A percentile compares a stretch with the other conserved stretches of the same genome.
Conservation (phyloP, 2,329 filamentous ascomycete genomes). For the Trichoderma brevicompactum region DNA sequence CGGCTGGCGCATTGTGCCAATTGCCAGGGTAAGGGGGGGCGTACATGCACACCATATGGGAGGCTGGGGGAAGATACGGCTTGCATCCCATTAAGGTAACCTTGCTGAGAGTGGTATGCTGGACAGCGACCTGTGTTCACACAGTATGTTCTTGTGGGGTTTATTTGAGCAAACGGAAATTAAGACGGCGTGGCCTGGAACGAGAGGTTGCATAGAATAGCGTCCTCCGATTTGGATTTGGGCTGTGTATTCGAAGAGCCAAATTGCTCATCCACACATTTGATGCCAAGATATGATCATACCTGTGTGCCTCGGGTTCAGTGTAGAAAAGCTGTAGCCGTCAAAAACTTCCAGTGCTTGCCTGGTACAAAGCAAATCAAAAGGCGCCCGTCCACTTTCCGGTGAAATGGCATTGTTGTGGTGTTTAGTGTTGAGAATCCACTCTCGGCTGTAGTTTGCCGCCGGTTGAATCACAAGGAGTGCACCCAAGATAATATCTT, state of each 20-base stretch:
- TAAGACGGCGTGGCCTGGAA: background rate
- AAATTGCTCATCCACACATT: background rate
- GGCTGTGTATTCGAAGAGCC: background rate
- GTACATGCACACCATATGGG: no score
- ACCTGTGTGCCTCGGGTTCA: background rate
- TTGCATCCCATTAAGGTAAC: background rate
- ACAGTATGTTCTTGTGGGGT: slow-evolving; percentile 48
- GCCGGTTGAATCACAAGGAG: background rate
- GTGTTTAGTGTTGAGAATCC: background rate
- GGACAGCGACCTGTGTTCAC: slow-evolving; percentile 44
- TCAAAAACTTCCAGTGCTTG: background rate
- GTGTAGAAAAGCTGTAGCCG: background rate
- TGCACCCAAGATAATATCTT: background rate
- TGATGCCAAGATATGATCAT: background rate
- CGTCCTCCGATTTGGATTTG: background rate
- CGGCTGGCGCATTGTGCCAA: no score
- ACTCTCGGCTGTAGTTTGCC: background rate
- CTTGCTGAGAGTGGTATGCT: background rate
- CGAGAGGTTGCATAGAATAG: background rate
- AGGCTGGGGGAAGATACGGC: background rate
- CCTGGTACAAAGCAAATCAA: background rate
- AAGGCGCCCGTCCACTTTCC: background rate
- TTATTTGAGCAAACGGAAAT: slow-evolving; percentile 32
- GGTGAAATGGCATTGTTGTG: background rate
- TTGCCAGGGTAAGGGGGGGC: no score